Conservation (phyloP, 2,329 filamentous ascomycete species). For the Orbilia blumenaviensis region DNA sequence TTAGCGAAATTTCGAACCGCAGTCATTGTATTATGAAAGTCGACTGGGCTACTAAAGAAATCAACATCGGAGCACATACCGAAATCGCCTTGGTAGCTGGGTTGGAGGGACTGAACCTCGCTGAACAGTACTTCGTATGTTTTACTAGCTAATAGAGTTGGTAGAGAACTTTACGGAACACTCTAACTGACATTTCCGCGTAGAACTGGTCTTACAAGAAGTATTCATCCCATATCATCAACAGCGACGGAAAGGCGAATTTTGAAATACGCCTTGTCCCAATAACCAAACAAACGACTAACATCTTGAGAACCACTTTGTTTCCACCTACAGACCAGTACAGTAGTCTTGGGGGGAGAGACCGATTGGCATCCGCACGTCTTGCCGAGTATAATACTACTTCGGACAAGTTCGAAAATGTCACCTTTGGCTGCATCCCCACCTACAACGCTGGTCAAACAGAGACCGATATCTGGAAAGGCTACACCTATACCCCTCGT, state of each 20-base stretch:
- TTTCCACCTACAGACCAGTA: slow-evolving; percentile 39
- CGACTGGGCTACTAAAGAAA: slow-evolving; percentile 45
- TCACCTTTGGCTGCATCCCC: slow-evolving; percentile 23
- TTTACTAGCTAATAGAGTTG: neutral
- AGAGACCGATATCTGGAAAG: slow-evolving; percentile 38
- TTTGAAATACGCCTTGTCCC: slow-evolving; percentile 37
- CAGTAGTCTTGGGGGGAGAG: slow-evolving; percentile 35
- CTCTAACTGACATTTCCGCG: neutral
- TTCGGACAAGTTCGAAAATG: slow-evolving; percentile 36
- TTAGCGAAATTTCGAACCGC: slow-evolving; percentile 18
- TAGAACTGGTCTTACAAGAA: slow-evolving; percentile 37
- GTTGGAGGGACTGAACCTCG: slow-evolving; percentile 25
- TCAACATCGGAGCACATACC: slow-evolving; percentile 25
- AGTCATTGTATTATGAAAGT: slow-evolving; percentile 28
- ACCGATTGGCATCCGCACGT: slow-evolving; percentile 34
- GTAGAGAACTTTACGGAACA: neutral
- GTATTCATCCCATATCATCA: slow-evolving; percentile 38
- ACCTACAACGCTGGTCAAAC: slow-evolving; percentile 33
- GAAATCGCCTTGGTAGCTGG: neutral
- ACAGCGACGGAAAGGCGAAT: slow-evolving; percentile 33
- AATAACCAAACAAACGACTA: slow-evolving; percentile 24
- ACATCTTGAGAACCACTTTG: slow-evolving; percentile 39
- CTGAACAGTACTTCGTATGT: slow-evolving; percentile 38
- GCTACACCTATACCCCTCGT: slow-evolving; percentile 16
- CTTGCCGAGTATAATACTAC: slow-evolving; percentile 25